These are phyloP conservation scores for Saccharomyces uvarum DNA, from an alignment of 1,139 yeast species.

Conservation along the genomic window DNA sequence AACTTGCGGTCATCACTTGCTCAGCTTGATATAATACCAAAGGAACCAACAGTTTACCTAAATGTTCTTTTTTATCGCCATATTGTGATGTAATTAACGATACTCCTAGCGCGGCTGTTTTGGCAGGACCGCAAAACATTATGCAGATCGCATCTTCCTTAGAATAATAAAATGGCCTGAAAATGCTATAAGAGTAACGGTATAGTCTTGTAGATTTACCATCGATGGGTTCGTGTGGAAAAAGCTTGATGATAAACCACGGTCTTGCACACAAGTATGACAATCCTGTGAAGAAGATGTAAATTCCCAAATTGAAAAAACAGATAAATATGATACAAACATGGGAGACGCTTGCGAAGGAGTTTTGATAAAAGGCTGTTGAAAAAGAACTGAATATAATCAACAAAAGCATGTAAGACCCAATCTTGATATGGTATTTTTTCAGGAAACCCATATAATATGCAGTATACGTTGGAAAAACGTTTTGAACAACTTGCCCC, in stretches of 20 bases:
- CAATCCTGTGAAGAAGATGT: constrained; percentile 61
- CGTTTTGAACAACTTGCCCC: constrained; percentile 75
- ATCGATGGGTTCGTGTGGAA: constrained; percentile 40
- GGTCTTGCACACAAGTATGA: constrained; percentile 60
- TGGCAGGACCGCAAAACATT: constrained; percentile 86
- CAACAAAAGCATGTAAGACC: constrained; percentile 67
- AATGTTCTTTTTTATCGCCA: constrained; percentile 50
- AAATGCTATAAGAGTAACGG: constrained; percentile 33
- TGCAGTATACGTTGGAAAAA: constrained; percentile 56
- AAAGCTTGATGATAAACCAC: constrained; percentile 38
- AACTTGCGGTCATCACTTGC: constrained; percentile 72
- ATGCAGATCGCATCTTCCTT: constrained; percentile 68
- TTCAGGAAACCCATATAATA: constrained; percentile 46
- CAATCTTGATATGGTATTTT: constrained; percentile 60
- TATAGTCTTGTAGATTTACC: constrained; percentile 40
- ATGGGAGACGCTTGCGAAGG: constrained; percentile 64
- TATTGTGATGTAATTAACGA: constrained; percentile 74
- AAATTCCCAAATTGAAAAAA: constrained; percentile 73
- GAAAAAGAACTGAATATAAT: constrained; percentile 82
- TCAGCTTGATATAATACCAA: constrained; percentile 79
- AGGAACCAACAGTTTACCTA: constrained; percentile 73
- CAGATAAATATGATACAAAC: constrained; percentile 66
- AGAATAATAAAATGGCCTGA: constrained; percentile 63
- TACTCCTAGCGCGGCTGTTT: constrained; percentile 87
- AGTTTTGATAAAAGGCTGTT: constrained; percentile 76